Conservation (phyloP, 176 grass and related monocot genomes). For the Areca catechu region DNA sequence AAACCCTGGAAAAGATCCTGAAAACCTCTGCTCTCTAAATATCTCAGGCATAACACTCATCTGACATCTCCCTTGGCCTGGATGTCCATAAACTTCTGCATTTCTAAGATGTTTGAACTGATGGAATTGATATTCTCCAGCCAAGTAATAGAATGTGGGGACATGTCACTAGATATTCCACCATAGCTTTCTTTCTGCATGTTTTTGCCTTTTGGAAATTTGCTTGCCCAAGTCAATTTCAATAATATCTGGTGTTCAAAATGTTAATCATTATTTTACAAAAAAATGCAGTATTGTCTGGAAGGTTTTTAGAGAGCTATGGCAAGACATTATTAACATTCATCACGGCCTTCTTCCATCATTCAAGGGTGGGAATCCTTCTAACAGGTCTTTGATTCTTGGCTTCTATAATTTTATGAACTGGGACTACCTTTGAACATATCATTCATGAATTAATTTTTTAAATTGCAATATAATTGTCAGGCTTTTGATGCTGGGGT, state of each 20-base stretch:
- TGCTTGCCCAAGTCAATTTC: slow-evolving; percentile 2
- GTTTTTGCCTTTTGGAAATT: background rate
- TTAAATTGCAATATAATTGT: slow-evolving; percentile 17
- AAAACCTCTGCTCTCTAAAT: no score
- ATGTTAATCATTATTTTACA: background rate
- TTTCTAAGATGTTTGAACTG: no score
- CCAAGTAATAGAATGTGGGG: no score
- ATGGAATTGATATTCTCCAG: no score
- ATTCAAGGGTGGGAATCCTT: slow-evolving; percentile 82
- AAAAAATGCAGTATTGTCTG: slow-evolving; percentile 51
- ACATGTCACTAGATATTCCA: no score
- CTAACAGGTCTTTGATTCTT: slow-evolving; percentile 50
- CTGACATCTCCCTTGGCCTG: no score
- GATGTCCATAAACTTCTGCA: no score
- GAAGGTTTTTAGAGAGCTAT: slow-evolving; percentile 64
- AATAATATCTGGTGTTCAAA: slow-evolving; percentile 10
- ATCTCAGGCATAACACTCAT: no score
- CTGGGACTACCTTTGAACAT: background rate
- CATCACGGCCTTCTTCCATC: slow-evolving; percentile 99
- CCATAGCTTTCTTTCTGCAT: no score
- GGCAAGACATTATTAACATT: slow-evolving; percentile 93
- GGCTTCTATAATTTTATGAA: background rate
- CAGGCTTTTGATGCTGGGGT: slow-evolving; percentile 97
- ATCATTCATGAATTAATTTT: background rate
- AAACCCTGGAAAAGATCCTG: no score